phyloP scores from a whole-genome alignment of 2,329 filamentous ascomycete species.

The Ceratocystis ficicola region DNA sequence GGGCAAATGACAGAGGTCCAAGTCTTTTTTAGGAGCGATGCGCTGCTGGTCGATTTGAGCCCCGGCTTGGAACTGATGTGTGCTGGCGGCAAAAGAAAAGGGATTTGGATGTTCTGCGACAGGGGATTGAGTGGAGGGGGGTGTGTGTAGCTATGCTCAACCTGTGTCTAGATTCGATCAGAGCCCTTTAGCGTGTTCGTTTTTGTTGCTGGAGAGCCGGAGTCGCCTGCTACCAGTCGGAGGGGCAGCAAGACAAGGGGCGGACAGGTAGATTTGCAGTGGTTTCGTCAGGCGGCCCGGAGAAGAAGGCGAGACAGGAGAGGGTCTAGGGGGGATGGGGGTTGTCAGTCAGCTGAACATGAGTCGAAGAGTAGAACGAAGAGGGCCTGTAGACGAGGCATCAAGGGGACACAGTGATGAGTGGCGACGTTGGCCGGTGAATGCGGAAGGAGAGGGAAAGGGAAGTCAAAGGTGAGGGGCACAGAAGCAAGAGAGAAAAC shows the following conservation, averaged over 20 bases:
- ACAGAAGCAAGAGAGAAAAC: not conserved
- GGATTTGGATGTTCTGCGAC: not conserved
- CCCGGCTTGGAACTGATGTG: not conserved
- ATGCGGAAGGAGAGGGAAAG: not conserved
- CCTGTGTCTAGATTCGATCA: no score
- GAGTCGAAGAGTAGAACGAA: not conserved
- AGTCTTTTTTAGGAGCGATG: conserved; percentile 7
- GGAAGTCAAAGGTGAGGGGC: not conserved
- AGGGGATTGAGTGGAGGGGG: not conserved
- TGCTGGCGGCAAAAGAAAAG: conserved; percentile 2
- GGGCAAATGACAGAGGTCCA: not conserved
- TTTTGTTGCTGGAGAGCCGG: not conserved
- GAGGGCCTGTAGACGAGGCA: not conserved
- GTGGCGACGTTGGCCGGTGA: not conserved
- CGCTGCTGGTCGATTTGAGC: not conserved
- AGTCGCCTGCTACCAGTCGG: not conserved
- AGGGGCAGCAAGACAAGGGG: not conserved
- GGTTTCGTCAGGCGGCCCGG: not conserved
- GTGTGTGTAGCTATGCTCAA: not conserved
- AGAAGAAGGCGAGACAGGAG: not conserved
- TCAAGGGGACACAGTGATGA: not conserved
- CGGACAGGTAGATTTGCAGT: not conserved
- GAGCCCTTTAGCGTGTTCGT: not conserved
- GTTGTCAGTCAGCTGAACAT: not conserved
- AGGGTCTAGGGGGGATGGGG: not conserved